Conservation (phyloP, 345 rosid species). For the Iberis pinnata region DNA sequence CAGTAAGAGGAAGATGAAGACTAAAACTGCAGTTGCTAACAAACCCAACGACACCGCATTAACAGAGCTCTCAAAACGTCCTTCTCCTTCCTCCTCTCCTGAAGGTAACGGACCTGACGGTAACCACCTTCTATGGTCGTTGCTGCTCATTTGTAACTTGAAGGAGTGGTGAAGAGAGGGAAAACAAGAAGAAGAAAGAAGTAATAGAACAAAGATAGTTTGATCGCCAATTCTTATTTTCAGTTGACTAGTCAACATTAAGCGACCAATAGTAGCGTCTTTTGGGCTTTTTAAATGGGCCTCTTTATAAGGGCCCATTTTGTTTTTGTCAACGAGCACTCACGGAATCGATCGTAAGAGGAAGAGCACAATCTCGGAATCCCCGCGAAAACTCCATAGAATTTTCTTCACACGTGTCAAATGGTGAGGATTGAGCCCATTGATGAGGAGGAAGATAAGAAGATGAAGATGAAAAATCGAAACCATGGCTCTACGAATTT, state of each 20-base stretch:
- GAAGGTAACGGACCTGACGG: slow-evolving; percentile 15
- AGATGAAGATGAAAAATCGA: slow-evolving; percentile 34
- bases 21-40: slow-evolving; percentile 76
- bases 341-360: too few species aligned
- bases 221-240: background rate
- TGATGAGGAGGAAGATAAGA: slow-evolving; percentile 12
- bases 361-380: slow-evolving; percentile 6
- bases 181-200: background rate
- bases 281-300: slow-evolving; percentile 7
- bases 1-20: slow-evolving; percentile 72
- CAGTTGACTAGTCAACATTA: slow-evolving; percentile 23
- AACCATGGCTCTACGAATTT: slow-evolving; percentile 58
- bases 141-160: slow-evolving; percentile 15
- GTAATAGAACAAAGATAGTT: background rate
- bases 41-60: slow-evolving; percentile 84
- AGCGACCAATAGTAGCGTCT: too few species aligned
- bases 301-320: background rate
- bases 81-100: slow-evolving; percentile 55
- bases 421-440: slow-evolving; percentile 24
- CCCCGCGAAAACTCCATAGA: slow-evolving; percentile 3
- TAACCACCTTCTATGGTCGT: slow-evolving; percentile 6
- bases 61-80: slow-evolving; percentile 59
- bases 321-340: too few species aligned
- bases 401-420: too few species aligned
- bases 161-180: slow-evolving; percentile 11